These are phyloP conservation scores for Micromonas commoda DNA, from an alignment of 139 green algal species.

Conservation along the genomic window DNA sequence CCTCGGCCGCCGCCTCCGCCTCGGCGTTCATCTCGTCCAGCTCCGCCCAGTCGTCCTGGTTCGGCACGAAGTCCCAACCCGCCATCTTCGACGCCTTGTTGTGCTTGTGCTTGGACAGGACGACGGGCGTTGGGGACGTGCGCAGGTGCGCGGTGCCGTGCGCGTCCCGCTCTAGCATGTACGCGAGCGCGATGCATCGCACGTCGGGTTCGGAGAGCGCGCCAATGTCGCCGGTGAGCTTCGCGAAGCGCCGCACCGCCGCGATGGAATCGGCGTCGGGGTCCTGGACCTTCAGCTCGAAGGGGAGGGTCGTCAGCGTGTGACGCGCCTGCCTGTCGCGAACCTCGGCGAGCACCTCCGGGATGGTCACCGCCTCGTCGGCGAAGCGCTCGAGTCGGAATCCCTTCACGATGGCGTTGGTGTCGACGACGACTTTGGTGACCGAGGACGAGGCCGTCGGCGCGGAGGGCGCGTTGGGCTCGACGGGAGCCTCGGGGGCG, in stretches of 20 bases:
- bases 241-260: constrained; percentile 2
- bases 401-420: constrained; percentile 80
- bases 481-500: not conserved
- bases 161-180: not conserved
- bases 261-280: not conserved
- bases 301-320: not conserved
- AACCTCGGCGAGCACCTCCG: not conserved
- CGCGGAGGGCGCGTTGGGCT: not conserved
- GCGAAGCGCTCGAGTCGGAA: constrained; percentile 39
- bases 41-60: constrained; percentile 11
- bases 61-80: constrained; percentile 21
- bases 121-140: not conserved
- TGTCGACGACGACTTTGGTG: constrained; percentile 57
- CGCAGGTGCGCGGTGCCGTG: constrained; percentile 7
- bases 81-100: not conserved
- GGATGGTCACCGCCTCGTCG: not conserved
- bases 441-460: no score
- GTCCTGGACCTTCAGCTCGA: not conserved
- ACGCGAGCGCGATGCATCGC: constrained; percentile 8
- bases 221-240: not conserved
- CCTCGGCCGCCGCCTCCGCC: not conserved
- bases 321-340: not conserved
- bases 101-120: not conserved
- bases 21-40: constrained; percentile 19
- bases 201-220: not conserved